These are phyloP conservation scores for Polymyxa betae DNA, from an alignment of 208 protist genomes.

Conservation along the genomic window DNA sequence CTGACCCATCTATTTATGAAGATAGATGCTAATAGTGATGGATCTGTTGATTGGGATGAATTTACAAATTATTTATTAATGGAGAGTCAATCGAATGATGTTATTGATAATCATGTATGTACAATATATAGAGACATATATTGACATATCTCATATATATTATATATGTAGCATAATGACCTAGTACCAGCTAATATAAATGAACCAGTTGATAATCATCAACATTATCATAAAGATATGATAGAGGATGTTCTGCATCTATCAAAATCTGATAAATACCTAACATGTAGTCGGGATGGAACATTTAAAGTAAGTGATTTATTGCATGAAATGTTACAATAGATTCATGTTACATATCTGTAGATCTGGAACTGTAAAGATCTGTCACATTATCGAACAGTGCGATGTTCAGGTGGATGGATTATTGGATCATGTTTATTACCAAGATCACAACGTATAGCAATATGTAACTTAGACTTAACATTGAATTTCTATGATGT, in stretches of 20 bases:
- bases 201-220: slow-evolving; percentile 12
- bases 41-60: slow-evolving; percentile 65
- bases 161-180: background rate
- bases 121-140: no score
- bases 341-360: no score
- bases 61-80: slow-evolving; percentile 61
- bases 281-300: slow-evolving; percentile 59
- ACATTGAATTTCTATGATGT: slow-evolving; percentile 54
- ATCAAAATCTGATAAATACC: slow-evolving; percentile 43
- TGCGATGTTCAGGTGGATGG: background rate
- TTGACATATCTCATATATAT: background rate
- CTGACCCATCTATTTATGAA: slow-evolving; percentile 61
- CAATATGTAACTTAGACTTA: background rate
- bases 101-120: background rate
- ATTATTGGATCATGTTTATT: slow-evolving; percentile 14
- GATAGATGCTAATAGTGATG: slow-evolving; percentile 65
- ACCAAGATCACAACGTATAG: slow-evolving; percentile 4
- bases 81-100: slow-evolving; percentile 54
- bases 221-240: slow-evolving; percentile 57
- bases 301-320: slow-evolving; percentile 54
- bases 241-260: slow-evolving; percentile 53
- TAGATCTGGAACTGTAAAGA: slow-evolving; percentile 25
- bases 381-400: background rate
- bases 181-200: background rate
- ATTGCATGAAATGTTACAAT: no score